phyloP scores from a whole-genome alignment of 139 green algal species.

The Mesotaenium endlicherianum region DNA sequence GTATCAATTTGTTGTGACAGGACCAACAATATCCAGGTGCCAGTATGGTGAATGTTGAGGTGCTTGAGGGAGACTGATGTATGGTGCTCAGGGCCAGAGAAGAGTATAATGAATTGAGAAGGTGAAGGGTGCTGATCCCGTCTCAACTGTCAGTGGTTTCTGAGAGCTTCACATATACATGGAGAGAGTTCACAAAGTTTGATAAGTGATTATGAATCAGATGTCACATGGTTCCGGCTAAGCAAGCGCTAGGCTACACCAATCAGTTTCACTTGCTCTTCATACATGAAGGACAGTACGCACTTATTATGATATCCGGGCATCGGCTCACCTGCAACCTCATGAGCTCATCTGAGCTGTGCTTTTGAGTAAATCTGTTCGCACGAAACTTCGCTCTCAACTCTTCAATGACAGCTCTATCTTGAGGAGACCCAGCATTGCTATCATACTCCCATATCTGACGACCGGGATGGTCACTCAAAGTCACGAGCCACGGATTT shows the following conservation, averaged over 20 bases:
- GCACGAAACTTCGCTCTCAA: conserved; percentile 62
- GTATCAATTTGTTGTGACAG: background rate
- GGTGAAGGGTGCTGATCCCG: background rate
- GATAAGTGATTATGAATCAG: too few relatives aligned
- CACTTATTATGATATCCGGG: background rate
- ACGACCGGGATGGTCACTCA: conserved; percentile 67
- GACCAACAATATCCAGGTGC: background rate
- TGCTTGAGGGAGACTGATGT: too few relatives aligned
- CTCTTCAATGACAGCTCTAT: conserved; percentile 65
- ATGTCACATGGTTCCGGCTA: background rate
- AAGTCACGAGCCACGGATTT: conserved; percentile 6
- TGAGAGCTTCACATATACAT: background rate
- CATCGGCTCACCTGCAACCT: conserved; percentile 59
- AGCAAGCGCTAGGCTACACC: conserved; percentile 14
- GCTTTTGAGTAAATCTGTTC: conserved; percentile 66
- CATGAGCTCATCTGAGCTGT: conserved; percentile 86
- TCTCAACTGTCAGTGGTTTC: background rate
- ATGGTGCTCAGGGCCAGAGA: too few relatives aligned
- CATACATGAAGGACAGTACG: background rate
- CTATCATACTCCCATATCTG: conserved; percentile 77
- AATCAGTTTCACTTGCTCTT: background rate
- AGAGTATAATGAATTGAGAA: too few relatives aligned
- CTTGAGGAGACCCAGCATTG: conserved; percentile 63
- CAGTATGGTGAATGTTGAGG: too few relatives aligned
- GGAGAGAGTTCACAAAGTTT: background rate